Base-by-base conservation (phyloP, 1,139 yeast species). In the Hansenula anomala region DNA sequence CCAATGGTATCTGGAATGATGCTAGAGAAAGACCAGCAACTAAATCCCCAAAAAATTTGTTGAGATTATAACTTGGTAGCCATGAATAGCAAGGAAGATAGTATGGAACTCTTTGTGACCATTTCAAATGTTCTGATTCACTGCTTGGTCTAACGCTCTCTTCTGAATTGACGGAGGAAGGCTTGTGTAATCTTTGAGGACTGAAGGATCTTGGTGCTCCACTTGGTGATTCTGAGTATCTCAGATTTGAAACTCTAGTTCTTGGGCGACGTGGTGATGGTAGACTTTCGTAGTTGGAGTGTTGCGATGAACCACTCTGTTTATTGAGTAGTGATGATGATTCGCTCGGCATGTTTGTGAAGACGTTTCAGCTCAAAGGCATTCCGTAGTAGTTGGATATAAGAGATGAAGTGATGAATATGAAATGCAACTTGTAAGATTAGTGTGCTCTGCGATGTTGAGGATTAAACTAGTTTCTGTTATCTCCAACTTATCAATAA, bases 11-110 rank as follows among this genome's bases (percentile, higher is more conserved):
- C 59, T 90, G 97, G 60, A 90, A 92, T 16, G 95, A 85, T 0
- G 96, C 96, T 33, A 90, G 61, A 0, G 97, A 82, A 14, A 89
- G 56, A 0, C 98, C 97, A 1, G 96, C 96, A 15, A 85, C 62
- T 19, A 87, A 54, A 52, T 92, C 98, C 13, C 95, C 89, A 3
- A 80, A 43, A 30, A 88, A 70, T 49, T 69, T 75, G 7, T 60
- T 51, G 20, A 59, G 41, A 15, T 66, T 60, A 58, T 92, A 92
- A 19, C 73, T 64, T 10, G 81, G 78, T 30, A 87, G 55, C 97
- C 97, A 92, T 1, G 86, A 73, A 40, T 80, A 66, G 38, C 85
- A 79, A 0, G 97, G 97, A 5, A 90, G 60, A 54, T 90, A 90
- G 60, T 90, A 89, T 0, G 89, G 80, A 6, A 73, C 30, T 17